phyloP scores from a whole-genome alignment of 2,329 filamentous ascomycete genomes.

The Claviceps maximensis region DNA sequence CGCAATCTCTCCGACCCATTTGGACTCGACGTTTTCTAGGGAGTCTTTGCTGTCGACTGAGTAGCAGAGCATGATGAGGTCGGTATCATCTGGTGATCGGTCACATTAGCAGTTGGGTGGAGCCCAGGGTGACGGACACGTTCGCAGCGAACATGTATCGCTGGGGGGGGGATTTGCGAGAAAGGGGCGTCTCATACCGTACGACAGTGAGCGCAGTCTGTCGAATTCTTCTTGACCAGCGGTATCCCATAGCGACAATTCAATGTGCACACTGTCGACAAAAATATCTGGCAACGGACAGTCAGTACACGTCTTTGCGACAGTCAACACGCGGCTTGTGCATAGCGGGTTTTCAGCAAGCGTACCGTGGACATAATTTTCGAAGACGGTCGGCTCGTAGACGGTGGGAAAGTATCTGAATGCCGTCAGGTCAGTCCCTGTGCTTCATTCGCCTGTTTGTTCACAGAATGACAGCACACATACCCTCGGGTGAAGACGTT shows the following conservation, averaged over 20 bases:
- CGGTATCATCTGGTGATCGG: constrained; percentile 55
- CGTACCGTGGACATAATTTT: constrained; percentile 96
- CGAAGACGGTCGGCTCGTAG: constrained; percentile 96
- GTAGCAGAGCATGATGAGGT: constrained; percentile 98
- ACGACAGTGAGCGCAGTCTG: constrained; percentile 83
- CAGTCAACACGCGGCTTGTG: constrained; percentile 1
- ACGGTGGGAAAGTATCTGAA: constrained; percentile 88
- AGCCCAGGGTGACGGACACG: not conserved
- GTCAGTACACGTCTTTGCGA: not conserved
- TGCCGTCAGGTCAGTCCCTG: not conserved
- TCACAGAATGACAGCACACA: constrained; percentile 17
- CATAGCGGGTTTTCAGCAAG: not conserved
- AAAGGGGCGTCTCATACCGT: constrained; percentile 39
- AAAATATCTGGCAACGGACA: constrained; percentile 61
- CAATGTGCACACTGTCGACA: constrained; percentile 92
- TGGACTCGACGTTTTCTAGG: constrained; percentile 94
- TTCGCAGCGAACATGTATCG: not conserved
- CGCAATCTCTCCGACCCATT: constrained; percentile 96
- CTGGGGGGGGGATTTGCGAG: not conserved
- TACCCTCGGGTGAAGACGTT: constrained; percentile 98
- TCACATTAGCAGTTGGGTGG: constrained; percentile 5
- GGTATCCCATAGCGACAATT: constrained; percentile 95
- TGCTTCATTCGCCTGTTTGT: not conserved
- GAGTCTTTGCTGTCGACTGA: constrained; percentile 93
- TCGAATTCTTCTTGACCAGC: constrained; percentile 99